These are phyloP conservation scores for Stemphylium beticola DNA, from an alignment of 2,329 filamentous ascomycete species.

Conservation along the genomic window DNA sequence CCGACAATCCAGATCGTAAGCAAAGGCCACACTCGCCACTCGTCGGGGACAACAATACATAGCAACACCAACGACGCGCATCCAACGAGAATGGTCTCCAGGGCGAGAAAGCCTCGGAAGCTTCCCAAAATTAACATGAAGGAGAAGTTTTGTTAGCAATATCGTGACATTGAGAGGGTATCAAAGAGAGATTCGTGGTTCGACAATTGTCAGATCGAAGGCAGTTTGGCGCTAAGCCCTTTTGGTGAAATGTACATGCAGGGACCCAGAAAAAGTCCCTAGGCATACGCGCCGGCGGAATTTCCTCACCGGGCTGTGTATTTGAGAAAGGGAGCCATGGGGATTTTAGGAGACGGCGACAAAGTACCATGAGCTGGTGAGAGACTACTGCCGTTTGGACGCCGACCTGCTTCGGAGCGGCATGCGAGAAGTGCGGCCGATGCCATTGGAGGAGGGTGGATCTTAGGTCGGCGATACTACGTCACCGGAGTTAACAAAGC, in stretches of 20 bases:
- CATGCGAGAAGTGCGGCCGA: not conserved
- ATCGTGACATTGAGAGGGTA: constrained; percentile 7
- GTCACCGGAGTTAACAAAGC: constrained; percentile 2
- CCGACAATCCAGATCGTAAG: constrained; percentile 29
- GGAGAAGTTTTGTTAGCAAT: constrained; percentile 6
- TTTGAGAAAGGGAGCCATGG: not conserved
- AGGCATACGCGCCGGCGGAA: constrained; percentile 1
- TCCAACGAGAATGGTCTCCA: constrained; percentile 10
- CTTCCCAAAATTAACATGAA: constrained; percentile 20
- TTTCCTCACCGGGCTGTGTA: not conserved
- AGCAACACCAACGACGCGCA: constrained; percentile 10
- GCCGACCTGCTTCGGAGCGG: not conserved
- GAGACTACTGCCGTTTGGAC: not conserved
- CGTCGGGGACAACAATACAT: constrained; percentile 6
- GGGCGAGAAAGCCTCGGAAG: constrained; percentile 22
- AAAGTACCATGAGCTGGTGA: too few species aligned
- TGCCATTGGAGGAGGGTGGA: not conserved
- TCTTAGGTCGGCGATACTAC: not conserved
- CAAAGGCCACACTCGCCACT: constrained; percentile 24
- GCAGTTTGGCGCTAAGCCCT: constrained; percentile 27
- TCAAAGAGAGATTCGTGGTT: constrained; percentile 8
- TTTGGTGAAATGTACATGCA: constrained; percentile 29
- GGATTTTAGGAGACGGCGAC: too few species aligned
- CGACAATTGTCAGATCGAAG: constrained; percentile 12
- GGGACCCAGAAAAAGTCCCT: constrained; percentile 4